These are phyloP conservation scores for Coemansia interrupta DNA, from an alignment of 192 early-diverging fungal genomes.

Conservation along the genomic window DNA sequence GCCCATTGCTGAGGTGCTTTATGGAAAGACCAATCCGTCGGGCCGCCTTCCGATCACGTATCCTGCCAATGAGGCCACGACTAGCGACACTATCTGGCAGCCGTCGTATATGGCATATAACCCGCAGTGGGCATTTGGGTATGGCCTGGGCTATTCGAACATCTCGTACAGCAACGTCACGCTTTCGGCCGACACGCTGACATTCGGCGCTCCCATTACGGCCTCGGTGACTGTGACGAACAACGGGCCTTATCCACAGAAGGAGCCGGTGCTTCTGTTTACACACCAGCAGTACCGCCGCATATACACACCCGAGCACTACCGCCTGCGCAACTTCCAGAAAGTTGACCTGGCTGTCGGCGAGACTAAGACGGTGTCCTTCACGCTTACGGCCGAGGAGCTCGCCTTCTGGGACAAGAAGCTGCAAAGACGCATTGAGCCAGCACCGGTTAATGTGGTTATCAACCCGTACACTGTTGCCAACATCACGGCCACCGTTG, in stretches of 20 bases:
- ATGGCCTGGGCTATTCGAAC: constrained; percentile 57
- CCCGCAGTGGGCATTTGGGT: constrained; percentile 59
- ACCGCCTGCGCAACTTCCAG: constrained; percentile 51
- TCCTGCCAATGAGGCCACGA: constrained; percentile 49
- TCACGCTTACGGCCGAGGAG: constrained; percentile 35
- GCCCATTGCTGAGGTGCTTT: constrained; percentile 59
- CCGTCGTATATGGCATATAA: constrained; percentile 34
- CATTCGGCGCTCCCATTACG: constrained; percentile 13
- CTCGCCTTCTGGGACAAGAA: constrained; percentile 27
- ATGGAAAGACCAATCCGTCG: constrained; percentile 58
- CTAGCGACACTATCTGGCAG: constrained; percentile 48
- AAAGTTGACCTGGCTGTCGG: constrained; percentile 49
- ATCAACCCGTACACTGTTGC: constrained; percentile 29
- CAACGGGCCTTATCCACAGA: constrained; percentile 36
- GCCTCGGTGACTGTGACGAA: constrained; percentile 50
- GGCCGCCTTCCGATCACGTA: constrained; percentile 61
- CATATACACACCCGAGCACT: constrained; percentile 52
- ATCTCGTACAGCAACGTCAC: constrained; percentile 52
- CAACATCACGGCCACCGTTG: constrained; percentile 14
- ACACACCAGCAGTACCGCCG: constrained; percentile 52
- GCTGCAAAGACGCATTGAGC: constrained; percentile 20
- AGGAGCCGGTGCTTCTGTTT: constrained; percentile 56
- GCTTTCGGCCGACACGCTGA: constrained; percentile 14
- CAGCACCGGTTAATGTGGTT: constrained; percentile 18
- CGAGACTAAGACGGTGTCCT: constrained; percentile 36